These are phyloP conservation scores for Pseudocercospora musae DNA, from an alignment of 2,329 filamentous ascomycete species.

Conservation along the genomic window DNA sequence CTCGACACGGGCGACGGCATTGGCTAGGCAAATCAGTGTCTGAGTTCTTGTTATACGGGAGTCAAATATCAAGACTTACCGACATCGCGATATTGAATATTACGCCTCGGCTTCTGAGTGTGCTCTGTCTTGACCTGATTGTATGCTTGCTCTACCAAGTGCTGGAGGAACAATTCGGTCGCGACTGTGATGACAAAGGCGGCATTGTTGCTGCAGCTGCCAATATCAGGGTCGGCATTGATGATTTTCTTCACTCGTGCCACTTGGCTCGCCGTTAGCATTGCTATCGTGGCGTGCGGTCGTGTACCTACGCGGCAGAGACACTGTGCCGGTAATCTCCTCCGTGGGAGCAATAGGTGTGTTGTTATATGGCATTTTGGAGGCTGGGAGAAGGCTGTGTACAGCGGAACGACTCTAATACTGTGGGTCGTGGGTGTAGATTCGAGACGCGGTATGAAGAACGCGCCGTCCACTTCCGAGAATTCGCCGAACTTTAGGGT, in stretches of 20 bases:
- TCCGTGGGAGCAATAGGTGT: slow-evolving; percentile 74
- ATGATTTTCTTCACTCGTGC: slow-evolving; percentile 96
- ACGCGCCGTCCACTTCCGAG: slow-evolving; percentile 4
- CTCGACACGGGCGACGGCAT: slow-evolving; percentile 80
- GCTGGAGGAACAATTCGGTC: slow-evolving; percentile 93
- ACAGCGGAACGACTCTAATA: too few species aligned
- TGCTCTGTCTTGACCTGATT: slow-evolving; percentile 81
- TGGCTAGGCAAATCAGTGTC: slow-evolving; percentile 52
- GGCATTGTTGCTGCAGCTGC: slow-evolving; percentile 85
- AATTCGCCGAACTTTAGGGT: neutral
- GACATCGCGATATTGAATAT: slow-evolving; percentile 94
- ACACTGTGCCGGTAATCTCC: slow-evolving; percentile 79
- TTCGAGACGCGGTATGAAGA: neutral
- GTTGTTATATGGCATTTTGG: slow-evolving; percentile 82
- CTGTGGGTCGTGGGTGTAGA: neutral
- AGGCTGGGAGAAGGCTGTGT: neutral
- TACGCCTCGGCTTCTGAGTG: slow-evolving; percentile 76
- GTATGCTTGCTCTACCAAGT: slow-evolving; percentile 79
- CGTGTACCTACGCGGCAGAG: slow-evolving; percentile 70
- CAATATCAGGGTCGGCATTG: slow-evolving; percentile 78
- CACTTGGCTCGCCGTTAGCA: slow-evolving; percentile 54
- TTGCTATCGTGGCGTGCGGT: neutral
- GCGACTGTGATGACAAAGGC: slow-evolving; percentile 91
- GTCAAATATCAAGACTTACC: slow-evolving; percentile 50
- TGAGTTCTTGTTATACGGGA: neutral